Conservation (phyloP, 2,329 filamentous ascomycete species). For the Cladosporium sp. region DNA sequence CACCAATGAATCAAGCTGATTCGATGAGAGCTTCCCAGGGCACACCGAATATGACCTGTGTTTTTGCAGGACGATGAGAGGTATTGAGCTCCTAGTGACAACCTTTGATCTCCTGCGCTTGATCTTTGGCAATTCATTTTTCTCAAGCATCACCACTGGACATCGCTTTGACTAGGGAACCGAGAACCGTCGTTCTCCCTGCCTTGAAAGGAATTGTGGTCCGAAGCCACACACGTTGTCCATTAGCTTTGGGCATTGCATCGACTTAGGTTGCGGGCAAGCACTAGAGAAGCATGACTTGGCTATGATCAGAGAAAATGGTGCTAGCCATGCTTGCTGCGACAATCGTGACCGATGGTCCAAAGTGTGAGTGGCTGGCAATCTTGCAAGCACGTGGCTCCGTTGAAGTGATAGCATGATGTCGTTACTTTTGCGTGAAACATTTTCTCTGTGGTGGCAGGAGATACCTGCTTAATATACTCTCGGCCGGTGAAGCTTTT, state of each 20-base stretch:
- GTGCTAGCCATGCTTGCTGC: not conserved
- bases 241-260: not conserved
- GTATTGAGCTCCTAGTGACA: no score
- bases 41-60: no score
- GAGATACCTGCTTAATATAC: not conserved
- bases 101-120: no score
- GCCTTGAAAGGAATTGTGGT: not conserved
- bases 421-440: not conserved
- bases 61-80: no score
- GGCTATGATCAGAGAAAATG: not conserved
- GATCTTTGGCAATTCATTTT: no score
- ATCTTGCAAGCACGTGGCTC: not conserved
- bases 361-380: not conserved
- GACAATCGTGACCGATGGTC: no score
- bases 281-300: no score
- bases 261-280: not conserved
- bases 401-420: not conserved
- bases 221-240: not conserved
- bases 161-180: not conserved
- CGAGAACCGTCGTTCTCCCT: not conserved
- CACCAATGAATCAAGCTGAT: slow-evolving; percentile 11
- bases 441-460: not conserved
- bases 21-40: not conserved
- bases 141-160: not conserved
- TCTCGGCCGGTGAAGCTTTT: not conserved